Conservation (phyloP, 164 flowering plant species). For the Aristolochia fimbriata region DNA sequence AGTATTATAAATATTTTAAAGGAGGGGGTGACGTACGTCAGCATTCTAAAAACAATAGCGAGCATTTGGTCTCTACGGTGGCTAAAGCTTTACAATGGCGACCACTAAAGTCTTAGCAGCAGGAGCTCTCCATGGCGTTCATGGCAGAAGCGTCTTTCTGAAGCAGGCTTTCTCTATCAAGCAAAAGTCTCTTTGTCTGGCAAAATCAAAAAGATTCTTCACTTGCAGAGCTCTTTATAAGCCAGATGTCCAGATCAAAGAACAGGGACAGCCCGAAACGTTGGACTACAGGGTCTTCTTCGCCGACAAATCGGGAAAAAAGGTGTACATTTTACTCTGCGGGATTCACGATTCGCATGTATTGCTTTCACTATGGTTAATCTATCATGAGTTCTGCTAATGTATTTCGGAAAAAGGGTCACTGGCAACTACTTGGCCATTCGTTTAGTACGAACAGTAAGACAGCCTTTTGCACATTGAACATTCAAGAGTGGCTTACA, state of each 20-base stretch:
- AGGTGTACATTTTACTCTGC: constrained; percentile 26
- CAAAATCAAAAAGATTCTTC: constrained; percentile 1
- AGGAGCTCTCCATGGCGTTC: constrained; percentile 6
- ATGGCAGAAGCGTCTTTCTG: neutral
- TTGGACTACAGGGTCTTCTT: constrained; percentile 81
- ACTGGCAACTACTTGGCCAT: neutral
- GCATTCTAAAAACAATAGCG: no score
- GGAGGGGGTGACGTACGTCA: no score
- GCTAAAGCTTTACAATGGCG: constrained; percentile 4
- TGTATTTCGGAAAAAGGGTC: neutral
- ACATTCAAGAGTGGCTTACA: no score
- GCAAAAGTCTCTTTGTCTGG: neutral
- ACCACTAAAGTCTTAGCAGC: constrained; percentile 9
- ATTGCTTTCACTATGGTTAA: neutral
- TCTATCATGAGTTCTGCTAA: neutral
- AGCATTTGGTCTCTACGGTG: no score
- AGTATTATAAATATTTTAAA: no score
- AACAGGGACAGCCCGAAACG: constrained; percentile 80
- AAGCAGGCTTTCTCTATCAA: neutral
- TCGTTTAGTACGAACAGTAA: no score
- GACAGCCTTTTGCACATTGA: no score
- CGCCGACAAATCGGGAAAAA: constrained; percentile 61
- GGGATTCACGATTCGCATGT: neutral
- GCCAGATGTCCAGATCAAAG: constrained; percentile 48
- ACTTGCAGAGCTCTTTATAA: constrained; percentile 58